Base-by-base conservation (phyloP, 2,329 filamentous ascomycete species). In the Ceratocystis eucalypticola region DNA sequence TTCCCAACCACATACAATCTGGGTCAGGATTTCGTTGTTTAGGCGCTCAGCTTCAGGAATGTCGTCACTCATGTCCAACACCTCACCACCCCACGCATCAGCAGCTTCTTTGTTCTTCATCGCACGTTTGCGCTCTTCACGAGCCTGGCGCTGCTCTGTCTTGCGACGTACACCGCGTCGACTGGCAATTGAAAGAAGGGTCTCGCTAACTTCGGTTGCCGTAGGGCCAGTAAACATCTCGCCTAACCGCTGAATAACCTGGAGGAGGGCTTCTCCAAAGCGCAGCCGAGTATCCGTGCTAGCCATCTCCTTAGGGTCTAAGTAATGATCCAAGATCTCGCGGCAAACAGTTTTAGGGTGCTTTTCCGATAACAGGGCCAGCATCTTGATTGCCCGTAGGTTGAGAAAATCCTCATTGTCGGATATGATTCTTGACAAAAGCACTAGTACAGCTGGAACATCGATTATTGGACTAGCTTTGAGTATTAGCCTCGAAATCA, bases 341-440 rank as follows among this genome's bases (percentile, higher is more conserved):
- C 77, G 79, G 2, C 82, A 76, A 0, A 85, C 84, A 0, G 86
- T 81, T 53, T 80, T 82, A 0, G 87, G 85, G 63, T 89, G 86
- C 66, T 77, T 80, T 69, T 79, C 75, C 0, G 86, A 82, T 10
- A 91, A 74, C 28, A 84, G 80, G 0, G 82, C 81, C 67, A 89
- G 83, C 1, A 86, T 79, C 69, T 84, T 84, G 68, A 91, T 83
- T 17, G 84, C 82, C n/a, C 84, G 80, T 2, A 87, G 77, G 70
- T 88, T 87, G 68, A 90, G 85, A 71, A 87, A 91, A 66, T 88
- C 86, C 66, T 91, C 88, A 5, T 80, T 77, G 62, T 88, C 86
- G 68, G 81, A 80, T 1, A 90, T 76, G 0, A 89, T 77, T 8
- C 81, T 83, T 0, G 84, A 84, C 65, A 90, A 77, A 1, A 89